phyloP scores from a whole-genome alignment of 2,329 filamentous ascomycete species.

The Aspergillus ochraceus region DNA sequence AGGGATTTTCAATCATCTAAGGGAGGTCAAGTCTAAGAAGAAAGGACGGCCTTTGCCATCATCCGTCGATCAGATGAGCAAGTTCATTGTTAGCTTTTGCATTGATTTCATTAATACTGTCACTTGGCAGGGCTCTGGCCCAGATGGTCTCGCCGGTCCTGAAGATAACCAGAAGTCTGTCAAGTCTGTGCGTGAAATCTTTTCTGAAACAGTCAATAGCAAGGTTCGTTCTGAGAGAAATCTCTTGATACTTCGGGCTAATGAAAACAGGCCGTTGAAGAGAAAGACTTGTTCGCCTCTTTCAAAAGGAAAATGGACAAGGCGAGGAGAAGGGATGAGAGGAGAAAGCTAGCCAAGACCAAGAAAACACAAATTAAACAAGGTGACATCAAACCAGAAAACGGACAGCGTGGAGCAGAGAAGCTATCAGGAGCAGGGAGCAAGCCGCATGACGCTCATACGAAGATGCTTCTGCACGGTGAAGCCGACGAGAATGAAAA shows the following conservation, averaged over 20 bases:
- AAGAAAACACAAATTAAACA: neutral
- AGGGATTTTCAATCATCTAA: neutral
- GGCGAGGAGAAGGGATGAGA: neutral
- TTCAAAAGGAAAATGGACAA: neutral
- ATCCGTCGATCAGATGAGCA: neutral
- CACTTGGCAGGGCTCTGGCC: neutral
- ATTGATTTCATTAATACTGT: neutral
- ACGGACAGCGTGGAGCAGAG: neutral
- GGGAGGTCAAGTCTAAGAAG: neutral
- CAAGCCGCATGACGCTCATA: neutral
- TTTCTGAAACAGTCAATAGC: neutral
- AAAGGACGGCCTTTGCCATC: neutral
- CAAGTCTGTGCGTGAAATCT: neutral
- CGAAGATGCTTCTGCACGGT: too few relatives aligned
- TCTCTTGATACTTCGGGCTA: neutral
- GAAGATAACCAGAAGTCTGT: neutral
- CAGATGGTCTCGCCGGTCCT: neutral
- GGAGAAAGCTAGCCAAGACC: neutral
- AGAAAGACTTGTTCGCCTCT: neutral
- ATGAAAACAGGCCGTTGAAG: neutral
- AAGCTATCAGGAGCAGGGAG: neutral
- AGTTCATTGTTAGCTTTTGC: neutral
- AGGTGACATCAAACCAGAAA: neutral
- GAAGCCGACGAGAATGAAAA: neutral
- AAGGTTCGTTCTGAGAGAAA: neutral